Conservation (phyloP, 495 filamentous ascomycete genomes). For the Talaromyces adpressus region DNA sequence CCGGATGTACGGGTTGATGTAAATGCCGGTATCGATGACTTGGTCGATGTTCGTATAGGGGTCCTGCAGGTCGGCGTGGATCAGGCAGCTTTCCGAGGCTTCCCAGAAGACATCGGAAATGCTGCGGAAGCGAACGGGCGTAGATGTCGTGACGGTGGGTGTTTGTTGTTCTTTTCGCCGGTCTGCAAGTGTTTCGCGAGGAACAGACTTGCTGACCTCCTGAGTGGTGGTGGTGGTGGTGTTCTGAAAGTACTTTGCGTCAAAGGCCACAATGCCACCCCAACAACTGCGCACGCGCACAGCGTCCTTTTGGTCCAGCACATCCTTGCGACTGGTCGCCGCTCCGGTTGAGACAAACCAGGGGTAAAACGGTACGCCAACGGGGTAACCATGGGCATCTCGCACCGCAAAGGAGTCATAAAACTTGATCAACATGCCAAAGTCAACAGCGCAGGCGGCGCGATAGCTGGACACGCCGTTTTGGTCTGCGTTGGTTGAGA, state of each 20-base stretch:
- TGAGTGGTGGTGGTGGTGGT: not conserved
- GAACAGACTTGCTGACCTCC: not conserved
- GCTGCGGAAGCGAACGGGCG: conserved; percentile 58
- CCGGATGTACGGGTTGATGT: conserved; percentile 67
- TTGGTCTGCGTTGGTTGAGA: conserved; percentile 61
- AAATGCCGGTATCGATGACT: conserved; percentile 48
- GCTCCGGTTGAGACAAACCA: conserved; percentile 59
- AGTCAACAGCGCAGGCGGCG: conserved; percentile 78
- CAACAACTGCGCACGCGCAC: conserved; percentile 73
- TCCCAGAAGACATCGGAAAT: conserved; percentile 65
- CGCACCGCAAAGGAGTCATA: conserved; percentile 79
- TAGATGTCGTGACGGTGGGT: not conserved
- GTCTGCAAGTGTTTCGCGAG: no score
- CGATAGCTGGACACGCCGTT: conserved; percentile 55
- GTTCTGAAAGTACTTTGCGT: conserved; percentile 58
- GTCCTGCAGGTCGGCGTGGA: conserved; percentile 62
- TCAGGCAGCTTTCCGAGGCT: conserved; percentile 71
- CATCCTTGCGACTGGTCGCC: conserved; percentile 49
- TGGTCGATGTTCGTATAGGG: conserved; percentile 28
- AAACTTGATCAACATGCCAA: conserved; percentile 67
- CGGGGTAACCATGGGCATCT: conserved; percentile 62
- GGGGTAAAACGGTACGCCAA: conserved; percentile 67
- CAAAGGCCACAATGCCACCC: conserved; percentile 77
- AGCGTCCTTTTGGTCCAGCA: conserved; percentile 55
- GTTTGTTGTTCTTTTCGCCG: not conserved